phyloP scores from a whole-genome alignment of 306 rosid species.

The Medicago truncatula region DNA sequence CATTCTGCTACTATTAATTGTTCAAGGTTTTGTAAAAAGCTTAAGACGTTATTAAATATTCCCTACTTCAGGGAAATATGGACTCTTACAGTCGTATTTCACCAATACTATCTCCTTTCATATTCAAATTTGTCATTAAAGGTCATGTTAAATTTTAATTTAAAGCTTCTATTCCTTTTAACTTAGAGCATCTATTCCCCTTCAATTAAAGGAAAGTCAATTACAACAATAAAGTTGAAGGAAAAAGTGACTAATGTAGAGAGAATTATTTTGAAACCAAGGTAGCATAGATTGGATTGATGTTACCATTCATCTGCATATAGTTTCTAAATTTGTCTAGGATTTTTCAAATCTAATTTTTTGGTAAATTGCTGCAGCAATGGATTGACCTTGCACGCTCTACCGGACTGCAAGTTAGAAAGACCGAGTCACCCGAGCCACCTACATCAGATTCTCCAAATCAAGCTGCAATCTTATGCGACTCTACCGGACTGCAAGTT shows the following conservation, averaged over 20 bases:
- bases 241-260: background rate
- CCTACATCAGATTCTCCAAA: slow-evolving; percentile 60
- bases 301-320: background rate
- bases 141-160: too few species aligned
- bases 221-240: too few species aligned
- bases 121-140: too few species aligned
- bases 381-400: slow-evolving; percentile 91
- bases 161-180: too few species aligned
- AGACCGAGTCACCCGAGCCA: slow-evolving; percentile 54
- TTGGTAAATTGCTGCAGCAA: slow-evolving; percentile 70
- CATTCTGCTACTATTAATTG: too few species aligned
- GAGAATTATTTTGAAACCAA: background rate
- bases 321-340: slow-evolving; percentile 14
- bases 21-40: too few species aligned
- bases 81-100: too few species aligned
- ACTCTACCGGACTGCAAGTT: slow-evolving; percentile 74
- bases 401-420: slow-evolving; percentile 81
- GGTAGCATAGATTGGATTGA: slow-evolving; percentile 18
- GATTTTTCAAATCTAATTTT: slow-evolving; percentile 28
- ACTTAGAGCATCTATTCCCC: too few species aligned
- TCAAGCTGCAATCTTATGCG: slow-evolving; percentile 63
- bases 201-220: too few species aligned
- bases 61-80: too few species aligned
- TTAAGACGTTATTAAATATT: too few species aligned
- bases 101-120: too few species aligned